phyloP scores from a whole-genome alignment of 148 eudicot species.

The Chenopodium formosanum region DNA sequence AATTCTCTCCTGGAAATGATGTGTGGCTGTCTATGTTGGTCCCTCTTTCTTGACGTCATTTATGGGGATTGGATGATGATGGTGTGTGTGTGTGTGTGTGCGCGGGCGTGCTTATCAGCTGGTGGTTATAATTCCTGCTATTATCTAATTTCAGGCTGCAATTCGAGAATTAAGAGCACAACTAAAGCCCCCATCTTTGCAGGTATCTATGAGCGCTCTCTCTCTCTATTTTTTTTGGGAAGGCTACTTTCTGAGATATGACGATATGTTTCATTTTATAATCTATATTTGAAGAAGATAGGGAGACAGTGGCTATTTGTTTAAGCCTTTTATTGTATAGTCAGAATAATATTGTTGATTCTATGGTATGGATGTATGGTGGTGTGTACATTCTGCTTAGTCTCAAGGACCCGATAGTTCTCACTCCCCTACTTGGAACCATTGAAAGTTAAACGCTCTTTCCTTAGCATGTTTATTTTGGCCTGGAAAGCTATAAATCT shows the following conservation, averaged over 20 bases:
- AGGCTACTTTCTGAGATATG: neutral
- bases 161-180: conserved; percentile 88
- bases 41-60: neutral
- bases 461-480: no score
- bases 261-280: no score
- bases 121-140: neutral
- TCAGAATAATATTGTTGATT: no score
- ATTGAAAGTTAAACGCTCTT: no score
- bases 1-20: neutral
- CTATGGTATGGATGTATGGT: no score
- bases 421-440: no score
- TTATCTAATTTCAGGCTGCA: conserved; percentile 60
- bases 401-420: no score
- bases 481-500: no score
- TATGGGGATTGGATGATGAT: neutral
- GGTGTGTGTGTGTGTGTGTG: neutral
- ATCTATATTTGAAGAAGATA: neutral
- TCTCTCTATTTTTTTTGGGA: neutral
- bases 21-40: neutral
- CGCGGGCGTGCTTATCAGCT: neutral
- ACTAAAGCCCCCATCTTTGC: conserved; percentile 94
- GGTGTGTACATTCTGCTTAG: no score
- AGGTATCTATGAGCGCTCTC: conserved; percentile 45
- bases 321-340: neutral
- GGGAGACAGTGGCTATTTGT: neutral